These are phyloP conservation scores for Cryptococcus sp. DNA, from an alignment of 1,284 basidiomycete genomes.

Conservation along the genomic window DNA sequence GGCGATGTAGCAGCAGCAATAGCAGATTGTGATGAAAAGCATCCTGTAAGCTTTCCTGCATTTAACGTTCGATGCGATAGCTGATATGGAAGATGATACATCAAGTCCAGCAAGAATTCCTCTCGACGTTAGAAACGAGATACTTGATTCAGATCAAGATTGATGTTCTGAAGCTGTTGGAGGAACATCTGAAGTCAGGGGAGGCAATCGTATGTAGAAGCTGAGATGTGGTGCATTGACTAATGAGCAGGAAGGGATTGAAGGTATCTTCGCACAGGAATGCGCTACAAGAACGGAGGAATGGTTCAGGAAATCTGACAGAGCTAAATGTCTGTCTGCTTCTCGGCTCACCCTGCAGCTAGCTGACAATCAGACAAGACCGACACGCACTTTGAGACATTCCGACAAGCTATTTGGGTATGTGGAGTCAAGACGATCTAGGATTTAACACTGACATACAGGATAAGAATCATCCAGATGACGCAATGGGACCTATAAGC, in stretches of 20 bases:
- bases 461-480: slow-evolving; percentile 51
- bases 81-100: slow-evolving; percentile 11
- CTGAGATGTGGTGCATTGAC: too few relatives aligned
- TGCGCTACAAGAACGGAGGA: slow-evolving; percentile 8
- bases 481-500: slow-evolving; percentile 69
- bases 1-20: slow-evolving; percentile 20
- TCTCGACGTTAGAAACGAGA: slow-evolving; percentile 13
- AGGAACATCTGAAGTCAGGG: slow-evolving; percentile 55
- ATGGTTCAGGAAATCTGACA: slow-evolving; percentile 22
- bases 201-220: slow-evolving; percentile 58
- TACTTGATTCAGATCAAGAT: slow-evolving; percentile 16
- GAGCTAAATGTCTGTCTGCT: slow-evolving; percentile 19
- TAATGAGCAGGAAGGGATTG: slow-evolving; percentile 13
- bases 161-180: slow-evolving; percentile 55
- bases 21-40: slow-evolving; percentile 24
- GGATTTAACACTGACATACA: slow-evolving; percentile 49
- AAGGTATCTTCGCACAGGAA: slow-evolving; percentile 10
- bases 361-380: slow-evolving; percentile 45
- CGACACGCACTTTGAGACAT: slow-evolving; percentile 58
- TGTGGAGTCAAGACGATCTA: slow-evolving; percentile 42
- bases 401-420: slow-evolving; percentile 66
- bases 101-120: slow-evolving; percentile 15
- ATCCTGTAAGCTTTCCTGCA: slow-evolving; percentile 18
- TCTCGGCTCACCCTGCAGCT: background rate
- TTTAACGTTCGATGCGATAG: background rate